Evolutionary conservation across 768 basidiomycete species (phyloP).

Genomic region (Phylloporus sp.): DNA sequence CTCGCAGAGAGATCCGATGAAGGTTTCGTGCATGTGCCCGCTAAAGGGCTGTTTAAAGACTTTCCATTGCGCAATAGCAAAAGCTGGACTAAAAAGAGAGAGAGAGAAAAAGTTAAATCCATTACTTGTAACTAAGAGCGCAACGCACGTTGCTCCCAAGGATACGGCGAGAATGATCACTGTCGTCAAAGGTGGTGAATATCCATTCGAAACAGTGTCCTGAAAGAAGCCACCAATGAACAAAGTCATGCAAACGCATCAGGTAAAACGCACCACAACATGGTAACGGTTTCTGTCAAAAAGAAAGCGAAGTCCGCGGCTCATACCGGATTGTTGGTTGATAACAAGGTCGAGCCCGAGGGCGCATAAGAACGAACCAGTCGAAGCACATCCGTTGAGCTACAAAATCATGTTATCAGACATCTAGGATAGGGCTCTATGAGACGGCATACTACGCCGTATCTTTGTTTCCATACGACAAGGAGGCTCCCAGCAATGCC

Average conservation of each 20-base stretch:
- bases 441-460: constrained; percentile 44
- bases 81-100: constrained; percentile 39
- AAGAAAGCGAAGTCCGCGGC: constrained; percentile 57
- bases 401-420: constrained; percentile 17
- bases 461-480: constrained; percentile 44
- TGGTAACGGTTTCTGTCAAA: constrained; percentile 62
- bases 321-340: constrained; percentile 58
- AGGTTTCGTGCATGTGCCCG: constrained; percentile 23
- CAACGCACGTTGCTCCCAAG: constrained; percentile 51
- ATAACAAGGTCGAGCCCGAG: constrained; percentile 56
- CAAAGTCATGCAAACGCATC: not conserved
- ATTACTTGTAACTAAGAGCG: not conserved
- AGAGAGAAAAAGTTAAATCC: not conserved
- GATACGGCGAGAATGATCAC: constrained; percentile 52
- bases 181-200: constrained; percentile 48
- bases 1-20: constrained; percentile 25
- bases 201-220: constrained; percentile 47
- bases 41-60: constrained; percentile 50
- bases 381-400: constrained; percentile 50
- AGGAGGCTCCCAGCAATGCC: constrained; percentile 41
- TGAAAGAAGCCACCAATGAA: constrained; percentile 20
- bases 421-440: not conserved
- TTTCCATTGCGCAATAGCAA: constrained; percentile 53
- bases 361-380: constrained; percentile 56
- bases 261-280: constrained; percentile 39